Evolutionary conservation across 1,139 yeast genomes (phyloP).

Genomic region (Williopsis jadinii): DNA sequence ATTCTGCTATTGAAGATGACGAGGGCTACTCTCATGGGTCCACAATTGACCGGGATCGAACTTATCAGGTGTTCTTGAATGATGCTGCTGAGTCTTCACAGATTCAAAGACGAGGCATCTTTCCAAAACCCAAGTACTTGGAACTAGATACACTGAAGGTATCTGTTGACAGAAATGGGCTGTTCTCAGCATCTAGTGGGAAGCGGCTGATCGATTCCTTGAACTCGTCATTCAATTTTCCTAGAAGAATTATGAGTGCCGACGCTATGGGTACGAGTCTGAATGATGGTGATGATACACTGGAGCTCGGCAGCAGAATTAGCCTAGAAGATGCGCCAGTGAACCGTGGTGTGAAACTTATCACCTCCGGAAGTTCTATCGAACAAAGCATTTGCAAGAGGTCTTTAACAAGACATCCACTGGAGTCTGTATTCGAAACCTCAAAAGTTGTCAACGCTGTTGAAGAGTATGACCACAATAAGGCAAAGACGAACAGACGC

Average conservation of each 20-base stretch:
- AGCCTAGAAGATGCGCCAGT: conserved; percentile 4
- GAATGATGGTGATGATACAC: background rate
- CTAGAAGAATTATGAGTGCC: background rate
- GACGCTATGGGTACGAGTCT: background rate
- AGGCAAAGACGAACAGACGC: background rate
- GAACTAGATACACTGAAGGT: no score
- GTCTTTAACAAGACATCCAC: no score
- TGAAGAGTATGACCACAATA: no score
- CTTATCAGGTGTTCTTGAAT: background rate
- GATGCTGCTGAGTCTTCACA: background rate
- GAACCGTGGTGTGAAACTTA: conserved; percentile 9
- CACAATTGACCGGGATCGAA: background rate
- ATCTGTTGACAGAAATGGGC: background rate
- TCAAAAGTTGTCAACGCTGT: no score
- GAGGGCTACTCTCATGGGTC: background rate
- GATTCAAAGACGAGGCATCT: no score
- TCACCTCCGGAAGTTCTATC: conserved; percentile 16
- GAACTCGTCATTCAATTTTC: background rate
- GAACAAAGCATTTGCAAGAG: background rate
- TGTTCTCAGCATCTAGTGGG: background rate
- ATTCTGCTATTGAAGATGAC: background rate
- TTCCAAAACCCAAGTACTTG: no score
- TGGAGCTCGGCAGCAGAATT: background rate
- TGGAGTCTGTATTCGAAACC: no score
- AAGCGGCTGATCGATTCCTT: background rate